Percentiles rank a stretch among this genome's conserved stretches.
These are phyloP conservation scores for Diplotaxis tenuifolia DNA, from an alignment of 345 rosid genomes.

Conservation along the genomic window DNA sequence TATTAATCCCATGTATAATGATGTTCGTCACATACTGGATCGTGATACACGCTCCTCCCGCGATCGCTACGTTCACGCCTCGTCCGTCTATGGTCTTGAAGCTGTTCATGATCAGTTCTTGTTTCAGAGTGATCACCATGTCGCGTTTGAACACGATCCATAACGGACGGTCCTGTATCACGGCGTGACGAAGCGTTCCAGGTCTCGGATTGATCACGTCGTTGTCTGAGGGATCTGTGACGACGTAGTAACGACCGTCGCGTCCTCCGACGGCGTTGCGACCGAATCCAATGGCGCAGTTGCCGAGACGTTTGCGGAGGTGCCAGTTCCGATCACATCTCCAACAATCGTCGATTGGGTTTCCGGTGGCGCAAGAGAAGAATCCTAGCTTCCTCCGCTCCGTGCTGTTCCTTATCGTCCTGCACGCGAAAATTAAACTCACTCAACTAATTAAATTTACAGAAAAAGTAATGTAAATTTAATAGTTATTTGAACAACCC, in stretches of 20 bases:
- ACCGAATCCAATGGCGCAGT: conserved; percentile 76
- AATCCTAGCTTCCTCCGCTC: conserved; percentile 65
- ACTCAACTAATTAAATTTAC: neutral
- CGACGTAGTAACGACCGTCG: conserved; percentile 68
- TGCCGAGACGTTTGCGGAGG: conserved; percentile 56
- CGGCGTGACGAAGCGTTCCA: conserved; percentile 82
- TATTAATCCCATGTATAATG: conserved; percentile 65
- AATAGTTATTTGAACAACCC: neutral
- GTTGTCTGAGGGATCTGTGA: conserved; percentile 52
- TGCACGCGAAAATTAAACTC: conserved; percentile 28
- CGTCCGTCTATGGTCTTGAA: conserved; percentile 79
- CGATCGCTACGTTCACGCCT: conserved; percentile 58
- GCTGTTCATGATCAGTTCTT: conserved; percentile 84
- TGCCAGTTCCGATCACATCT: conserved; percentile 65
- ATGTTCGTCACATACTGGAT: conserved; percentile 70
- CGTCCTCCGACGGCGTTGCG: conserved; percentile 79
- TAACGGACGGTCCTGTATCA: conserved; percentile 66
- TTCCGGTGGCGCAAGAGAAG: conserved; percentile 64
- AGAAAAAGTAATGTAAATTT: neutral
- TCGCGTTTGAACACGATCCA: conserved; percentile 78
- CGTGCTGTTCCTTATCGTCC: conserved; percentile 69
- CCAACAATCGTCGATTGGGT: conserved; percentile 88
- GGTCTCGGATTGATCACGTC: conserved; percentile 63
- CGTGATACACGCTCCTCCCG: conserved; percentile 63
- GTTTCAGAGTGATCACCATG: conserved; percentile 65